Evolutionary conservation across 441 rosid genomes (phyloP), one percentile per base, ranked within the genome.

Genomic region (Euphorbia corollata): DNA sequence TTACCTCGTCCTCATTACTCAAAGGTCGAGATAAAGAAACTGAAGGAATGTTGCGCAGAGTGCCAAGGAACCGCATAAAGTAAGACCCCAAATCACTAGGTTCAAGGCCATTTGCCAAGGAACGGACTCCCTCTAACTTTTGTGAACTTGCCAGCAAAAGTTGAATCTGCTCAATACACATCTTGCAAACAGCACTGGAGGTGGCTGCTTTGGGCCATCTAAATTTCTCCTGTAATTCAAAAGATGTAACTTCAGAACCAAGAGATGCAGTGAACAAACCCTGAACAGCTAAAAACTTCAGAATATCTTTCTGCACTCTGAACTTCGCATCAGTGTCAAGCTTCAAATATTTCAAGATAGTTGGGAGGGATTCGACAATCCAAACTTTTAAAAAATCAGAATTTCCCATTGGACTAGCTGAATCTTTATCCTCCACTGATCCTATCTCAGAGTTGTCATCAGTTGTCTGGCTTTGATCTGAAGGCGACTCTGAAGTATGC

Each of bases 391-490:
- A 70, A 72, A 73, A 79, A 73, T 94, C 98, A 50, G 87, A 78
- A 74, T 75, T 87, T 65, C 81, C 93, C 51, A 68, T 68, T 23
- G 78, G 63, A 62, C 77, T 83, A 75, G 71, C 65, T 51, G 88
- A 79, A 71, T 89, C 94, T 81, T 84, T 91, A 71, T 91, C 98
- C 77, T 91, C 97, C 11, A 75, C 59, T 20, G 93, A 86, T 43
- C 91, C 96, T 65, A 89, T 83, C 80, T 94, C 99, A 27, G 94
- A 89, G 75, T 91, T 94, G 65, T 94, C 99, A 84, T 94, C 99
- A 15, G 99, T 91, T 69, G 98, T 94, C 83, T 91, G 98, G 80
- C 98, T 94, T 83, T 91, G 99, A 83, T 91, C 98, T 38, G 98
- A 94, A 65, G 97, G 89, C 74, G 91, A 92, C 73, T 87, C 98